These are phyloP conservation scores for Fraxinus americana DNA, from an alignment of 257 asterid genomes.

Conservation along the genomic window DNA sequence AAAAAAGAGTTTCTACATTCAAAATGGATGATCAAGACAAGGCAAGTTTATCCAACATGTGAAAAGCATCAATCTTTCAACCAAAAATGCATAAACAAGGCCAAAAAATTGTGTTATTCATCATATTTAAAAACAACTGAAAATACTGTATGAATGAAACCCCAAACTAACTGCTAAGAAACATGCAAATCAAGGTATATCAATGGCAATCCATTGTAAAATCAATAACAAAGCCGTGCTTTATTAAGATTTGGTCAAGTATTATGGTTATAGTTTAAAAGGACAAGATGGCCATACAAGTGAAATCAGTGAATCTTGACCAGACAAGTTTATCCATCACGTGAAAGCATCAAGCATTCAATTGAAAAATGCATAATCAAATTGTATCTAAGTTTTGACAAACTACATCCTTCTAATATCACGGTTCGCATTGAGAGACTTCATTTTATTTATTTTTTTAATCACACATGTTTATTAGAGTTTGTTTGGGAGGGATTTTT, in stretches of 20 bases:
- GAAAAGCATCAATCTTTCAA: background rate
- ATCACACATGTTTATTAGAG: no score
- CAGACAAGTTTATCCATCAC: background rate
- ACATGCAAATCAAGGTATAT: slow-evolving; percentile 20
- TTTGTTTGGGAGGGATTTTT: no score
- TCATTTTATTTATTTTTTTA: no score
- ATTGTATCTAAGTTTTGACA: no score
- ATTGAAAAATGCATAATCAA: slow-evolving; percentile 7
- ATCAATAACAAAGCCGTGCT: slow-evolving; percentile 24
- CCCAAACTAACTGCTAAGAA: slow-evolving; percentile 21
- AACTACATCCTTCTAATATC: no score
- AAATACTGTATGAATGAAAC: slow-evolving; percentile 14
- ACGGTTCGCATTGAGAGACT: no score
- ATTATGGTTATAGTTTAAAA: slow-evolving; percentile 13
- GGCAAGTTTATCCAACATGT: background rate
- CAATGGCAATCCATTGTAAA: slow-evolving; percentile 24
- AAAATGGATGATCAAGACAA: background rate
- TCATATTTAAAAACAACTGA: slow-evolving; percentile 17
- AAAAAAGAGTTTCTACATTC: no score
- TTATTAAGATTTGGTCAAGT: slow-evolving; percentile 13
- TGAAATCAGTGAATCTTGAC: background rate
- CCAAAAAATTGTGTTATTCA: slow-evolving; percentile 28
- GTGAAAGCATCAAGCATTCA: background rate
- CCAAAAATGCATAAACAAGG: slow-evolving; percentile 6
- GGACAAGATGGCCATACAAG: slow-evolving; percentile 15